Base-by-base conservation (phyloP, 2,329 filamentous ascomycete genomes). In the Colletotrichum cordylinicola region DNA sequence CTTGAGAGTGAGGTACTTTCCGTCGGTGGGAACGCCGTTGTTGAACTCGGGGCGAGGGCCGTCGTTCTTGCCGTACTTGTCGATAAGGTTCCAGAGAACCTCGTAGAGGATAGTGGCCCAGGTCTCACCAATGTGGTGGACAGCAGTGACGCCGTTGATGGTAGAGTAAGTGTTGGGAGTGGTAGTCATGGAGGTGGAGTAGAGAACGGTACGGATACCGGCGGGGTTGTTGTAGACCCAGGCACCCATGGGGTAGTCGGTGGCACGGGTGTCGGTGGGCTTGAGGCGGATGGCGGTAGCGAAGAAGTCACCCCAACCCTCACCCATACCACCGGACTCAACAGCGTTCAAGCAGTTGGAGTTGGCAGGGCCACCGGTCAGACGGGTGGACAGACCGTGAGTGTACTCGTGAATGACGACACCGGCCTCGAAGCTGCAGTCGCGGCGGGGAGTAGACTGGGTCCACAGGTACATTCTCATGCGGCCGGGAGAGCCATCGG, bases 341-440 rank as follows among this genome's bases (percentile, higher is more conserved):
- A 85, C 78, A 13, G 85, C 81, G 15, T 70, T 79, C 18, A 91
- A 84, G 77, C 90, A 91, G 65, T 81, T 84, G 33, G 79, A 83
- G 85, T 91, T 92, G 61, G 85, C 83, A 1, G 90, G 90, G 1
- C 91, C 91, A 66, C 91, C 91, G 0, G 91, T 92, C 33, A 92
- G 85, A 55, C 91, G 90, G 82, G 85, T 91, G 16, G 90, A 91
- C 10, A 92, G 74, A 31, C 88, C 88, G 82, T 91, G 89, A 2
- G 87, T 90, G 80, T 88, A 91, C 80, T 91, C 90, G 84, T 93
- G 91, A 76, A 93, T 88, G 27, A 93, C 86, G 21, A 93, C 89
- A 72, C 90, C 89, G 8, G 89, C 88, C 64, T 93, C 91, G 77
- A 93, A 92, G n/a, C 86, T 82, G 74, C 87, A 88, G 81, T 92